Percentiles rank a stretch among this genome's conserved stretches.
Evolutionary conservation across 1,139 yeast genomes (phyloP).

Genomic region (Scheffersomyces illinoinensis): DNA sequence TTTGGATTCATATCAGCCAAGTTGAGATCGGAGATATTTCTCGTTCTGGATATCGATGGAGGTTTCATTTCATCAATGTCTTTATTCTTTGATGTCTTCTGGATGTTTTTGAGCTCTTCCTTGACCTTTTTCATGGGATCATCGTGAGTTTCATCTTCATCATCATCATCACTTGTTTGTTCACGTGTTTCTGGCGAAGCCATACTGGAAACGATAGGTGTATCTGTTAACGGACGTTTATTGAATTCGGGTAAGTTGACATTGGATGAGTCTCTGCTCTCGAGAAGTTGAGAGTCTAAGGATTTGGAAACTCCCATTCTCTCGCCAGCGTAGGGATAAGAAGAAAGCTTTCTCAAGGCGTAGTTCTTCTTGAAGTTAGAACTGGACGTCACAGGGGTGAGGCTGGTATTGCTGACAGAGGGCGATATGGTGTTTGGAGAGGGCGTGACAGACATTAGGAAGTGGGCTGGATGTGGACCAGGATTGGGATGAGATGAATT

Average conservation of each 20-base stretch:
- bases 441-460: slow-evolving; percentile 13
- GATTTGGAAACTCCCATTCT: slow-evolving; percentile 21
- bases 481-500: not conserved
- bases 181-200: slow-evolving; percentile 51
- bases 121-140: not conserved
- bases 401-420: slow-evolving; percentile 7
- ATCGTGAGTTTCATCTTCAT: slow-evolving; percentile 9
- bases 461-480: slow-evolving; percentile 6
- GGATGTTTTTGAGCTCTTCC: not conserved
- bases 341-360: slow-evolving; percentile 13
- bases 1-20: slow-evolving; percentile 31
- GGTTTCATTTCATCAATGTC: slow-evolving; percentile 8
- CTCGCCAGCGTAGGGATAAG: slow-evolving; percentile 14
- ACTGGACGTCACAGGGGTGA: slow-evolving; percentile 5
- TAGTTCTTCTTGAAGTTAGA: slow-evolving; percentile 2
- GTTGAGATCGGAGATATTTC: slow-evolving; percentile 46
- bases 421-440: slow-evolving; percentile 13
- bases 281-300: slow-evolving; percentile 27
- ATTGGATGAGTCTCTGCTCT: slow-evolving; percentile 17
- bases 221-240: slow-evolving; percentile 69
- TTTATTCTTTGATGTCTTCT: not conserved
- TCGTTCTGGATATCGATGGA: slow-evolving; percentile 20
- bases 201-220: slow-evolving; percentile 60
- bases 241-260: slow-evolving; percentile 57
- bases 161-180: slow-evolving; percentile 32